A percentile compares a stretch with the other conserved stretches of the same genome.
Conservation (phyloP, 2,329 filamentous ascomycete genomes). For the Penicillium corylophilum region DNA sequence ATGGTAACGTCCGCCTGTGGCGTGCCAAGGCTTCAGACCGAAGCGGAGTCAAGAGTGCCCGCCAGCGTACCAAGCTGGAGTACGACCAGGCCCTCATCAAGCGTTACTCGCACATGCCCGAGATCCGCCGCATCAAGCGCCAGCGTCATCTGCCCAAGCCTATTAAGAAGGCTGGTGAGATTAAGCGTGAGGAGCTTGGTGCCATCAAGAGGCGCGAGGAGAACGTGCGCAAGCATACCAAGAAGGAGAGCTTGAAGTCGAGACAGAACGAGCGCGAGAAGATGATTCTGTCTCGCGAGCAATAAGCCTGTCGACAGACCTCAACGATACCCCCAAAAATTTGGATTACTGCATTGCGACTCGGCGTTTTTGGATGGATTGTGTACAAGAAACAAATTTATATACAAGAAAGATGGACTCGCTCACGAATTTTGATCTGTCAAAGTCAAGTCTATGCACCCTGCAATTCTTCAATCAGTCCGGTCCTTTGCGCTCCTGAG, state of each 20-base stretch:
- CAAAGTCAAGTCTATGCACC: neutral
- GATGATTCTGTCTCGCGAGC: conserved; percentile 73
- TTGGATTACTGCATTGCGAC: neutral
- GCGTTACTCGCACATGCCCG: conserved; percentile 92
- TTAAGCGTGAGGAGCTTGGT: conserved; percentile 85
- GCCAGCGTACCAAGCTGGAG: conserved; percentile 83
- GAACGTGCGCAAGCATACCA: conserved; percentile 88
- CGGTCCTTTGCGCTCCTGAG: conserved; percentile 19
- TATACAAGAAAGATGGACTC: neutral
- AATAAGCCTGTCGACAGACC: conserved; percentile 41
- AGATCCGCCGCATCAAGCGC: conserved; percentile 83
- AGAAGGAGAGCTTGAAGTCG: conserved; percentile 70
- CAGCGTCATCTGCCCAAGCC: conserved; percentile 90
- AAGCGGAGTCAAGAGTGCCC: conserved; percentile 79
- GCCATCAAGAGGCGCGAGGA: conserved; percentile 88
- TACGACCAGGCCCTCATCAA: conserved; percentile 84
- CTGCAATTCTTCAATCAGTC: conserved; percentile 18
- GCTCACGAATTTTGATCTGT: conserved; percentile 1
- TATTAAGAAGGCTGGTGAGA: conserved; percentile 93
- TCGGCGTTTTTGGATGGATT: neutral
- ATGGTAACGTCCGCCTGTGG: conserved; percentile 90
- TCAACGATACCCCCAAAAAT: neutral
- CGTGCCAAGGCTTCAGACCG: conserved; percentile 79
- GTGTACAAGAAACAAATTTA: neutral
- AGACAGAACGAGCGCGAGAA: conserved; percentile 82